Base-by-base conservation (phyloP, 352 stramenopile genomes). In the Globisporangium cederbergense region DNA sequence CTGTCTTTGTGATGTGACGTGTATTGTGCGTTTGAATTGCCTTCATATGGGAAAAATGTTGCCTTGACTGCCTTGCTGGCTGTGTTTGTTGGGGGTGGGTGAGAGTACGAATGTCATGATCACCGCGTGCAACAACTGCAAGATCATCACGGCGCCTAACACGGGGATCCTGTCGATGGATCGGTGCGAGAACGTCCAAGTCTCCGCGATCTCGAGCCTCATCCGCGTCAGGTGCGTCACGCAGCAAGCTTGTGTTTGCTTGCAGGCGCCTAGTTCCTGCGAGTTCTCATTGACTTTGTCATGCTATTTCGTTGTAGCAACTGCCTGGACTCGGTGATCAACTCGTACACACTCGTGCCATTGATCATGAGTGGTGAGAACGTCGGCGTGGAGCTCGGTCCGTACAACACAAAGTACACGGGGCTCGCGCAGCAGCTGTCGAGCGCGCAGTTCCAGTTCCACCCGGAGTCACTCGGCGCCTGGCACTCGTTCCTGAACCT, bases 401-500 rank as follows among this genome's bases (percentile, higher is more conserved):
- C 96, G 2, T 98, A 98, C 88, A 98, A 98, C 72, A 91, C 91
- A 54, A 97, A 95, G 73, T 98, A 98, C 73, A 81, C 95, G 4
- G 83, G 86, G 10, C 81, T 98, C 20, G 81, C 78, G 42, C 85
- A 97, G 50, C 83, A 96, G 61, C 59, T 96, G 52, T 62, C 64
- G 2, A 71, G 65, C 2, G 64, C 78, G 2, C 68, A 79, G 20
- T 82, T 96, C 55, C 58, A 72, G 8, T 88, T 62, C 32, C 64
- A 79, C 53, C 30, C 76, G 2, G 77, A 91, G 45, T 86, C 75
- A 0, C 49, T 72, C 36, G 86, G 86, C 14, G 71, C 65, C 16
- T 95, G 86, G 86, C 76, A 82, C 59, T 65, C 68, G 7, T 92
- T 91, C 59, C 59, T 95, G 45, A 81, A 91, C 61, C 60, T 95